Base-by-base conservation (phyloP, 139 green algal species). In the Chlorella sp. region DNA sequence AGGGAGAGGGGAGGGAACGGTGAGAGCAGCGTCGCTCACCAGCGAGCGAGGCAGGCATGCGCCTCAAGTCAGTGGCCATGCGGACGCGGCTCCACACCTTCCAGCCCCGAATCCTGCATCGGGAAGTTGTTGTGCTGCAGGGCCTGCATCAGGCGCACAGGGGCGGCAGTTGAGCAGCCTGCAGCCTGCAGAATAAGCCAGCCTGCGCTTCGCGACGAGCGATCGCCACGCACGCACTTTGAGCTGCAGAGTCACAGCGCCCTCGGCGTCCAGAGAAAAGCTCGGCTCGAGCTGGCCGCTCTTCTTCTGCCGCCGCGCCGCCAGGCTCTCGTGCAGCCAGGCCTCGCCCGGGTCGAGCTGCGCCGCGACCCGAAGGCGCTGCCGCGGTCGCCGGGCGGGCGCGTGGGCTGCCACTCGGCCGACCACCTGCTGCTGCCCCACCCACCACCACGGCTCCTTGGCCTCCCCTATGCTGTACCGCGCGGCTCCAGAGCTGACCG, bases 71-170 rank as follows among this genome's bases (percentile, higher is more conserved):
- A n/a, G n/a, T n/a, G n/a, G n/a, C n/a, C n/a, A 51, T 36, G 36
- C 0, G 71, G 31, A 40, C 69, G 70, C 1, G 58, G 58, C 15
- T 70, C 69, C 11, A 80, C 33, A 19, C 55, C 73, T 41, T 85
- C 79, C 17, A 85, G 73, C 33, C 79, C 79, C n/a, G 67, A 23
- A 43, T 85, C 79, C 25, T n/a, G 31, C 23, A 35, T 45, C 15
- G 79, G 79, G 23, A 73, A 71, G 59, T 79, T 79, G 51, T 85
- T 85, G 53, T 84, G 40, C 35, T 79, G 42, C 27, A 84, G 66
- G 14, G 79, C 79, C 64, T 81, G 59, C 43, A 76, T 35, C 23
- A 21, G 14, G 29, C 7, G n/a, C 19, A 64, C 19, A 31, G 19
- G 27, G 19, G n/a, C 58, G 11, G 19, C n/a, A n/a, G 8, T 64